These are phyloP conservation scores for Emmonsiellopsis sp. DNA, from an alignment of 2,329 filamentous ascomycete species.

Conservation along the genomic window DNA sequence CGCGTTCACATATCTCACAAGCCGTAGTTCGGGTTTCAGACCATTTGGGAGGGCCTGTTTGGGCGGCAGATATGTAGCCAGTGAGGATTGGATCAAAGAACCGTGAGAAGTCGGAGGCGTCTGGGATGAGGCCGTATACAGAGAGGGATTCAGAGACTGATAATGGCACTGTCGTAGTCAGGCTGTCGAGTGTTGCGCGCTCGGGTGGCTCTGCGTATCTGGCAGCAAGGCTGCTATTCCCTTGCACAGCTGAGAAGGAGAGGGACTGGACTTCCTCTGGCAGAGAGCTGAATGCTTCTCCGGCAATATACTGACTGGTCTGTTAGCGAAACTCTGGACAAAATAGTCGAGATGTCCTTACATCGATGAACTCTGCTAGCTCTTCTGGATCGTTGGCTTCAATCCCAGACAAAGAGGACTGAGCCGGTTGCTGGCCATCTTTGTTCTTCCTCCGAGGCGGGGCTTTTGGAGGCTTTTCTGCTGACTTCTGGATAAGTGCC, in stretches of 20 bases:
- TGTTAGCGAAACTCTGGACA: neutral
- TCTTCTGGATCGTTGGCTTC: conserved; percentile 50
- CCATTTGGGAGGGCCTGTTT: conserved; percentile 56
- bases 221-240: conserved; percentile 41
- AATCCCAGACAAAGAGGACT: conserved; percentile 1
- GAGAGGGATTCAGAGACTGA: conserved; percentile 57
- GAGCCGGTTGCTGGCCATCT: conserved; percentile 7
- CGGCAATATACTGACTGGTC: conserved; percentile 54
- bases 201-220: conserved; percentile 52
- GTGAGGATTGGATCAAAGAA: conserved; percentile 58
- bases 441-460: conserved; percentile 20
- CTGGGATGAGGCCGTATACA: conserved; percentile 55
- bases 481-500: conserved; percentile 55
- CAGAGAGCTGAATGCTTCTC: conserved; percentile 58
- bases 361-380: conserved; percentile 68
- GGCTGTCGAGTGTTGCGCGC: conserved; percentile 38
- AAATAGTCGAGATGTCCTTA: conserved; percentile 20
- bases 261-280: conserved; percentile 54
- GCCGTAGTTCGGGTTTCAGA: conserved; percentile 45
- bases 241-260: conserved; percentile 49
- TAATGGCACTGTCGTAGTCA: conserved; percentile 49
- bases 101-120: conserved; percentile 35
- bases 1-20: conserved; percentile 70
- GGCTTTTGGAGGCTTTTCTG: conserved; percentile 37
- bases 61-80: conserved; percentile 51